phyloP scores from a whole-genome alignment of 768 basidiomycete genomes.

The Clitopilus passeckerianus region DNA sequence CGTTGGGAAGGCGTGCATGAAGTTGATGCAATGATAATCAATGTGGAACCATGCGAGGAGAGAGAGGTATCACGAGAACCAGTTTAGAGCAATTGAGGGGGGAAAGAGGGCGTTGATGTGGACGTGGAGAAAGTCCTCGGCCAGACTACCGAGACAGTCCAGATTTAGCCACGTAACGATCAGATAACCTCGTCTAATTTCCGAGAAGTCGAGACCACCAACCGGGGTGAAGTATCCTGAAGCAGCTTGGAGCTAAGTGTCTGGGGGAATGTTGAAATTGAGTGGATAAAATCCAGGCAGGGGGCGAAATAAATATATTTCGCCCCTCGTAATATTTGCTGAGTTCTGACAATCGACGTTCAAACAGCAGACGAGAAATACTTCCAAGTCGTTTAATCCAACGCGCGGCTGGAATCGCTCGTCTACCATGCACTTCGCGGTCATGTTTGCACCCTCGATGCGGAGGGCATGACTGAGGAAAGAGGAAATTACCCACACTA shows the following conservation, averaged over 20 bases:
- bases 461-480: background rate
- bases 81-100: background rate
- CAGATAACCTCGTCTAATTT: background rate
- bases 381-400: too few species aligned
- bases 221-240: background rate
- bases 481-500: background rate
- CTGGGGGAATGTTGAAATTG: background rate
- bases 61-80: background rate
- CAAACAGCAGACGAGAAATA: too few species aligned
- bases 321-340: too few species aligned
- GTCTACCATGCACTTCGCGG: too few species aligned
- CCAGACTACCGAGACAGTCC: background rate
- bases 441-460: too few species aligned
- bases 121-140: background rate
- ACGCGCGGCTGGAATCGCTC: too few species aligned
- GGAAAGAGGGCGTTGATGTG: background rate
- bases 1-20: background rate
- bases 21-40: background rate
- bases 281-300: too few species aligned
- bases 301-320: too few species aligned
- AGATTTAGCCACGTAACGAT: background rate
- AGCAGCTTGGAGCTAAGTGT: background rate
- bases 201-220: background rate
- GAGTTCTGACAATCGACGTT: too few species aligned
- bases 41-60: background rate